Evolutionary conservation across 2,329 filamentous ascomycete species (phyloP).

Genomic region (Truncatella angustata): DNA sequence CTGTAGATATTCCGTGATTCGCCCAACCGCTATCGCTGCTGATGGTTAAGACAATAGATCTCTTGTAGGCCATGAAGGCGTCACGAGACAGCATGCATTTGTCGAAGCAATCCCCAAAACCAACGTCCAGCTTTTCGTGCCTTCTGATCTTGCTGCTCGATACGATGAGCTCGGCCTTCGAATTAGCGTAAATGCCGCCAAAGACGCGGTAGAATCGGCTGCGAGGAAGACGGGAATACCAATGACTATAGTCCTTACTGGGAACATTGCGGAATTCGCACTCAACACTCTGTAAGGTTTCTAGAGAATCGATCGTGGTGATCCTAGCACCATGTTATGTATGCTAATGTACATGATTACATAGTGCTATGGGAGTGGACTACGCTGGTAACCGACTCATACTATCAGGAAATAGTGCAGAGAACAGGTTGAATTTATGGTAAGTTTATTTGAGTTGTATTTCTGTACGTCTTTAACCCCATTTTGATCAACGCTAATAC

Average conservation of each 20-base stretch:
- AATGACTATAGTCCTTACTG: constrained; percentile 18
- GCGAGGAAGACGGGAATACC: constrained; percentile 22
- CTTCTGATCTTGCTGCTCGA: constrained; percentile 23
- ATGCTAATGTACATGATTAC: background rate
- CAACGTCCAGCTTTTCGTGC: constrained; percentile 26
- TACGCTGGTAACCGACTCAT: constrained; percentile 13
- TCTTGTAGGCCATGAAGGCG: constrained; percentile 22
- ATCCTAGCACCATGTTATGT: background rate
- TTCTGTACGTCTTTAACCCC: background rate
- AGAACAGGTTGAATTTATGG: constrained; percentile 20
- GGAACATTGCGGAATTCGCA: constrained; percentile 25
- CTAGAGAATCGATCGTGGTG: background rate
- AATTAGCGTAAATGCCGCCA: constrained; percentile 21
- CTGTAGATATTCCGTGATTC: background rate
- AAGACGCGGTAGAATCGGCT: constrained; percentile 21
- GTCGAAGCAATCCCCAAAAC: constrained; percentile 24
- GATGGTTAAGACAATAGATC: constrained; percentile 13
- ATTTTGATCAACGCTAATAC: background rate
- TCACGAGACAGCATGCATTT: constrained; percentile 22
- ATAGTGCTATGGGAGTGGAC: constrained; percentile 5
- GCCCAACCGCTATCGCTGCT: background rate
- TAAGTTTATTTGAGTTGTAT: constrained; percentile 11
- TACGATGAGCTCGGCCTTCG: constrained; percentile 21
- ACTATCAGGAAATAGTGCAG: constrained; percentile 20
- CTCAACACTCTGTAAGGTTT: constrained; percentile 19